Base-by-base conservation (phyloP, 768 basidiomycete species). In the Neoboletus subvelutipes region DNA sequence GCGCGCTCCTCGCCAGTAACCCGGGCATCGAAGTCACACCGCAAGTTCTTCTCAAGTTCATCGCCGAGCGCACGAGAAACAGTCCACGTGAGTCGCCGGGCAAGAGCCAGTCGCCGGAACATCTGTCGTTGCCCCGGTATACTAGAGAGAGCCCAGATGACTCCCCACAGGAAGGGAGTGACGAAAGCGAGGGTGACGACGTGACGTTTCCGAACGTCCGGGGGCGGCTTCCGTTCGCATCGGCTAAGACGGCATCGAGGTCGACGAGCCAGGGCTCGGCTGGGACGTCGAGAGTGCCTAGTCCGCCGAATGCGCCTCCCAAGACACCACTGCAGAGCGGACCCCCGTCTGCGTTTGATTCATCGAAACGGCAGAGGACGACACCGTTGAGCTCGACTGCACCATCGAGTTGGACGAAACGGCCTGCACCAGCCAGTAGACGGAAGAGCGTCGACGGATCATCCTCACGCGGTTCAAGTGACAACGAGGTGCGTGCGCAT, bases 321-420 rank as follows among this genome's bases (percentile, higher is more conserved):
- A 75, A 74, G 59, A 80, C 82, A 5, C 79, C 78, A 39, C 52
- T 59, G 63, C 71, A 71, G 41, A 68, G 77, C 39, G 71, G 79
- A 34, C 63, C 61, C 1, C 62, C 71, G 1, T 90, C 88, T 0
- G 83, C 83, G 4, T 87, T 92, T 60, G 90, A 92, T 63, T 78
- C 81, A 0, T 80, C 86, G 45, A 78, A 81, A 31, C 75, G 91
- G 56, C 89, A 90, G 67, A 81, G 91, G 20, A 79, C 88, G 10
- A 84, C 84, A 0, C 91, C 90, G 0, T 73, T 91, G 2, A 69
- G 68, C 4, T 75, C 70, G 52, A 75, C 70, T 28, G 83, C 87
- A 1, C 91, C 91, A 1, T 90, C 90, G 3, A 91, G 87, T 62
- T 92, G 90, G 87, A 67, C 80, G 29, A 86, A 83, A 59, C 82